These are phyloP conservation scores for Mallotus japonicus DNA, from an alignment of 441 rosid species.

Conservation along the genomic window DNA sequence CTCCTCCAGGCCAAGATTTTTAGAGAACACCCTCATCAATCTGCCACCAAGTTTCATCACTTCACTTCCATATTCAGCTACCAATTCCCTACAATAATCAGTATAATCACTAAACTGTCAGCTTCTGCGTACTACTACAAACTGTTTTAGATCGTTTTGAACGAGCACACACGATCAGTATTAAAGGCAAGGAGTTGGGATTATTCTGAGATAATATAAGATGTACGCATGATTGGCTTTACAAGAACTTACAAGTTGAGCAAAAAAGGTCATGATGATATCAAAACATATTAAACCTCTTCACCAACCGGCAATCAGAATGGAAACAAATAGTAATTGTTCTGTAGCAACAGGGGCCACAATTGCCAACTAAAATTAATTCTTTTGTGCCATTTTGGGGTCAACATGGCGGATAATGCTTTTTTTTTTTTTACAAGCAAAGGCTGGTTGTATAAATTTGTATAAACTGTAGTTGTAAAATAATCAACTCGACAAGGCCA, in stretches of 20 bases:
- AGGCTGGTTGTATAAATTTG: no score
- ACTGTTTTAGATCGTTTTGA: no score
- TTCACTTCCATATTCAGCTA: constrained; percentile 65
- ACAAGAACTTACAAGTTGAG: neutral
- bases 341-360: neutral
- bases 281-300: neutral
- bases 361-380: neutral
- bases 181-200: no score
- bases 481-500: no score
- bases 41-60: constrained; percentile 50
- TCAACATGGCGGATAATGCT: neutral
- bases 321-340: neutral
- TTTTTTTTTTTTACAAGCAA: no score
- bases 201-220: neutral
- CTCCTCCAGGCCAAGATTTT: constrained; percentile 57
- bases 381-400: neutral
- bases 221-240: neutral
- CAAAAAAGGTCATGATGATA: neutral
- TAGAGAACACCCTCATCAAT: constrained; percentile 62
- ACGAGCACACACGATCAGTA: no score
- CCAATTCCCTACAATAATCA: constrained; percentile 48
- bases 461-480: no score
- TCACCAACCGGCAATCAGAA: neutral
- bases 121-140: neutral
- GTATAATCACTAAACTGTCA: neutral